These are phyloP conservation scores for Kingdonia uniflora DNA, from an alignment of 164 flowering plant genomes.

Conservation along the genomic window DNA sequence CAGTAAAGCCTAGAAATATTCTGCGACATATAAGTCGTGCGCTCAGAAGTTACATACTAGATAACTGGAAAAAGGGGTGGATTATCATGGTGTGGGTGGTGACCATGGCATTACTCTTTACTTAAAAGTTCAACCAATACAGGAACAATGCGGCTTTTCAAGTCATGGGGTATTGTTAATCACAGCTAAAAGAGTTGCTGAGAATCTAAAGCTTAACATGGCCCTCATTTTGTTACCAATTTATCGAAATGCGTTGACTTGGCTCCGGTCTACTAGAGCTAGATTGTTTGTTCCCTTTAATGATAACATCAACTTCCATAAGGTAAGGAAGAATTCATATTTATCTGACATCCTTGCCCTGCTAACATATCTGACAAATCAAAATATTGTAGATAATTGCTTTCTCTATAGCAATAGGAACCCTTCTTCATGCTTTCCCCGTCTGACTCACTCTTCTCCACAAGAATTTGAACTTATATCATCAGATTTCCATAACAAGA, in stretches of 20 bases:
- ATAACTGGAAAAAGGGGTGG: constrained; percentile 70
- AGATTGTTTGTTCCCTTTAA: constrained; percentile 54
- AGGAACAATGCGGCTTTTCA: constrained; percentile 41
- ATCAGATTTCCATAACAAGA: constrained; percentile 33
- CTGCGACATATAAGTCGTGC: not conserved
- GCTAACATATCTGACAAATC: too few relatives aligned
- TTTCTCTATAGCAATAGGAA: constrained; percentile 49
- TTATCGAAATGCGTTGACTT: constrained; percentile 64
- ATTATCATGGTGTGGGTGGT: constrained; percentile 47
- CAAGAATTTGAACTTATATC: constrained; percentile 46
- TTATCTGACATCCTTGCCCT: not conserved
- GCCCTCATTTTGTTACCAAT: constrained; percentile 62
- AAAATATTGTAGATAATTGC: constrained; percentile 37
- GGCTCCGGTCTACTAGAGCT: constrained; percentile 49
- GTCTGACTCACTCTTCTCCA: constrained; percentile 45
- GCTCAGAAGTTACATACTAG: constrained; percentile 35
- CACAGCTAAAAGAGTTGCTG: constrained; percentile 64
- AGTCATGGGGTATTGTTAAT: constrained; percentile 63
- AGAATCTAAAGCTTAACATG: constrained; percentile 73
- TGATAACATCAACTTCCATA: constrained; percentile 75
- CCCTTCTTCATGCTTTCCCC: constrained; percentile 55
- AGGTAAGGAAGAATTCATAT: constrained; percentile 22
- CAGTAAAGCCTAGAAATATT: not conserved
- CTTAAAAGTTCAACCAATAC: constrained; percentile 64
- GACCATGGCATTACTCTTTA: constrained; percentile 44